Base-by-base conservation (phyloP, 306 rosid genomes). In the Medicago lupulina region DNA sequence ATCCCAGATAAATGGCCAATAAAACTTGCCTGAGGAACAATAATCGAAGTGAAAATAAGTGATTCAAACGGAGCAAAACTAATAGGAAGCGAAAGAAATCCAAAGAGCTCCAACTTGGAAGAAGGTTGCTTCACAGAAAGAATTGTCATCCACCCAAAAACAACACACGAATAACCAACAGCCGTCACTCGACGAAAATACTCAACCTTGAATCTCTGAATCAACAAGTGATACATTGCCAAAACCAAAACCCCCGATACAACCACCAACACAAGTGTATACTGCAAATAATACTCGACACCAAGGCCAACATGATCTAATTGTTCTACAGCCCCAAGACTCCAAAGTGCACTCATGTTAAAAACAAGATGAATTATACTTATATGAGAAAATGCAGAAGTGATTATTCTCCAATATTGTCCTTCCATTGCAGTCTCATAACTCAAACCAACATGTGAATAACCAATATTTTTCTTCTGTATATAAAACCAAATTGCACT, bases 101-200 rank as follows among this genome's bases (percentile, higher is more conserved):
- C 98, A 57, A 95, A 95, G 39, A 95, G 96, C n/a, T 95, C 82
- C 87, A 95, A 75, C 84, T 90, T 92, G 3, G 97, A 89, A 7
- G 97, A 90, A 8, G 98, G 98, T 38, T 95, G 97, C 88, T 84
- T 95, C 76, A 95, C 95, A 7, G 97, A 86, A 61, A 95, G 96
- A 79, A 95, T 89, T 5, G 98, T 95, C 98, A 95, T 95, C 98
- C 98, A 95, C 63, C 97, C 98, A 58, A 95, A 95, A 77, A 95
- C 98, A 76, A 95, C 98, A 75, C 98, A 95, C n/a, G 98, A 95
- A 80, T 95, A 95, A 4, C 98, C 98, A 75, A 95, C 97, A 76
- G 98, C 97, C 0, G 97, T 90, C 36, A 92, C 96, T 53, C 98
- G 84, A 7, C 96, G 90, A 74, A 92, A 95, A 79, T 92, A 89